Conservation (phyloP, 495 filamentous ascomycete genomes). For the Haplographium delicatum region DNA sequence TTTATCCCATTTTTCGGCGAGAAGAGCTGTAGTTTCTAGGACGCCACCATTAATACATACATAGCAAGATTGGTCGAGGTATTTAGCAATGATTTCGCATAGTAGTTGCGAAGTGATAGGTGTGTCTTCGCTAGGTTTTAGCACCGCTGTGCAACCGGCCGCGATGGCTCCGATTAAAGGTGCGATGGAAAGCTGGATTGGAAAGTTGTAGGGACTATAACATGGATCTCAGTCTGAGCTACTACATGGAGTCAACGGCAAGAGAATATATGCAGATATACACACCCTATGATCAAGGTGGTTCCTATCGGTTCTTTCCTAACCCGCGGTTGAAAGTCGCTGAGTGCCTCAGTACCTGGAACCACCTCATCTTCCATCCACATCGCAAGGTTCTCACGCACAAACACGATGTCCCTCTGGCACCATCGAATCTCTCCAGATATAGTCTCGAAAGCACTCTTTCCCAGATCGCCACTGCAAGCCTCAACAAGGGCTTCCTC, state of each 20-base stretch:
- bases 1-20: conserved; percentile 70
- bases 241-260: no score
- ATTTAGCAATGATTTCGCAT: conserved; percentile 46
- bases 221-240: no score
- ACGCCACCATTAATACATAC: no score
- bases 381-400: conserved; percentile 66
- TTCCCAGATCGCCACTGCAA: conserved; percentile 67
- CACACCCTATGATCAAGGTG: conserved; percentile 85
- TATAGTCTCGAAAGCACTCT: conserved; percentile 62
- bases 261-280: no score
- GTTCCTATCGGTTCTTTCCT: conserved; percentile 84
- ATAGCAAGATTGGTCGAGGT: conserved; percentile 59
- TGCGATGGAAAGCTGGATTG: not conserved
- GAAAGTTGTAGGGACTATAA: no score
- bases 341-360: conserved; percentile 59
- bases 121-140: conserved; percentile 68
- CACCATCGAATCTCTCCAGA: conserved; percentile 68
- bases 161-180: conserved; percentile 68
- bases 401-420: conserved; percentile 72
- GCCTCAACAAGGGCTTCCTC: conserved; percentile 63
- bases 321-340: conserved; percentile 61
- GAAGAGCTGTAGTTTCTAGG: conserved; percentile 60
- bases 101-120: conserved; percentile 54
- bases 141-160: conserved; percentile 61
- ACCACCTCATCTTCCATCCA: conserved; percentile 80